Evolutionary conservation across 495 filamentous ascomycete species (phyloP).

Genomic region (Podospora pseudopauciseta): DNA sequence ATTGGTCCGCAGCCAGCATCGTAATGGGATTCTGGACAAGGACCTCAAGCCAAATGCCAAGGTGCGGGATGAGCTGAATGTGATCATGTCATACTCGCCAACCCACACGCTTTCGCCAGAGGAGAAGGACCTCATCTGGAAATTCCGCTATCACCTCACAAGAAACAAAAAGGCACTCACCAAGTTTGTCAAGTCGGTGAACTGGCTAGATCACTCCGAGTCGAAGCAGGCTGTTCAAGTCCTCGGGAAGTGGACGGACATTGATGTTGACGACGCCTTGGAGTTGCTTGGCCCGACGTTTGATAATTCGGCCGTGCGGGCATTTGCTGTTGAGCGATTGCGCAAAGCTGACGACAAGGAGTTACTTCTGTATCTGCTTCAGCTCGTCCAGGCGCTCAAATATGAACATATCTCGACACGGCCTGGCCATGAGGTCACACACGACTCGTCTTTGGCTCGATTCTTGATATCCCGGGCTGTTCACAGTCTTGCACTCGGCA

Average conservation of each 20-base stretch:
- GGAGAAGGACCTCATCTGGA: conserved; percentile 95
- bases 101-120: conserved; percentile 81
- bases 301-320: conserved; percentile 79
- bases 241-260: conserved; percentile 90
- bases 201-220: conserved; percentile 87
- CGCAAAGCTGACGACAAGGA: conserved; percentile 93
- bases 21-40: conserved; percentile 87
- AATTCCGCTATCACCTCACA: conserved; percentile 89
- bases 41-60: conserved; percentile 97
- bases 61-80: conserved; percentile 87
- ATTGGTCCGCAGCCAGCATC: conserved; percentile 78
- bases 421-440: conserved; percentile 58
- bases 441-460: conserved; percentile 82
- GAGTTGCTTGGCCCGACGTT: conserved; percentile 91
- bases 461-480: conserved; percentile 86
- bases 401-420: conserved; percentile 72
- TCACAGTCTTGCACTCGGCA: conserved; percentile 83
- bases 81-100: conserved; percentile 87
- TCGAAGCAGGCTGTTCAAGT: conserved; percentile 84
- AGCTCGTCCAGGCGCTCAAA: conserved; percentile 94
- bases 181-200: conserved; percentile 96
- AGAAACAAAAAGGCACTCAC: conserved; percentile 91
- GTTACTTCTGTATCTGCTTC: conserved; percentile 84
- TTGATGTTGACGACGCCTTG: conserved; percentile 94
- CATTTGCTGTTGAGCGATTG: conserved; percentile 89